phyloP scores from a whole-genome alignment of 768 basidiomycete genomes.

The Strobilomyces confusus region DNA sequence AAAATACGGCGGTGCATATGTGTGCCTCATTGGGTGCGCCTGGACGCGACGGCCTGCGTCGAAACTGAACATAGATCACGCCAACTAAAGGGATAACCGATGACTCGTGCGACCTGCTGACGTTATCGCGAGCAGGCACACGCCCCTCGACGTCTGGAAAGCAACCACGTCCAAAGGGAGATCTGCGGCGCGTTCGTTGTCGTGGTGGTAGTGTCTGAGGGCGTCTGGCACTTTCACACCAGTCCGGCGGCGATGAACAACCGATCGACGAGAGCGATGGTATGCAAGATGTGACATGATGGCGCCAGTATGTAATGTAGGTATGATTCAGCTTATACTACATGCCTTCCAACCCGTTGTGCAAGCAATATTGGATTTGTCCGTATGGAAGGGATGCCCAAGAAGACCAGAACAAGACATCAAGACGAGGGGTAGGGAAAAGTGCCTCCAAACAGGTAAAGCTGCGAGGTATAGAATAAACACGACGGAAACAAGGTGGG shows the following conservation, averaged over 20 bases:
- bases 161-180: conserved; percentile 1
- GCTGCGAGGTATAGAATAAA: conserved; percentile 11
- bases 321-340: conserved; percentile 28
- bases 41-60: not conserved
- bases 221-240: not conserved
- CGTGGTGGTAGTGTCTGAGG: not conserved
- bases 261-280: conserved; percentile 7
- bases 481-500: not conserved
- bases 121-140: not conserved
- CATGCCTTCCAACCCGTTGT: conserved; percentile 31
- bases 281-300: conserved; percentile 20
- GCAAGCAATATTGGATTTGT: conserved; percentile 23
- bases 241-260: conserved; percentile 2
- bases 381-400: conserved; percentile 22
- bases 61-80: conserved; percentile 15
- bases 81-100: not conserved
- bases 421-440: conserved; percentile 18
- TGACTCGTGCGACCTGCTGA: not conserved
- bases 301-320: conserved; percentile 26
- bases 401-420: conserved; percentile 29
- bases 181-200: not conserved
- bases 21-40: not conserved
- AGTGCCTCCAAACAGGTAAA: not conserved
- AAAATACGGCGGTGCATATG: not conserved
- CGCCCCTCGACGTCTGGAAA: not conserved